Evolutionary conservation across 768 basidiomycete species (phyloP), one percentile per base, ranked within the genome.

Genomic region (Russula sp.): DNA sequence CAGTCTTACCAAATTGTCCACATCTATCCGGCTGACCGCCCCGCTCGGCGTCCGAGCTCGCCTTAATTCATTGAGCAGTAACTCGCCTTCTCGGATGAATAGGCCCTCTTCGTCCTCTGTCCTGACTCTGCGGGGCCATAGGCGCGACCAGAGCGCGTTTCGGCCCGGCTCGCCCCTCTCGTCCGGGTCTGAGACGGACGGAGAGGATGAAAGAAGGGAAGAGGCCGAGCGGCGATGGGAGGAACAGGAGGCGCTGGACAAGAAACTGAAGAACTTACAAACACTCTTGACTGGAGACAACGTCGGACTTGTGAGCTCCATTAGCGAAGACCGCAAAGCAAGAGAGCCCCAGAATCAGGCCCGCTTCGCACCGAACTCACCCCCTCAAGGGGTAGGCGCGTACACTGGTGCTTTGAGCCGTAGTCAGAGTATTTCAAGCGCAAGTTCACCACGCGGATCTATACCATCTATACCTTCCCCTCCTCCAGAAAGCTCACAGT

Each of bases 401-500:
- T 82, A 82, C 68, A 77, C 52, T 7, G 39, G 51, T 54, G 39
- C 6, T 18, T 59, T 51, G 5, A 66, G 67, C 47, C 65, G 80
- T 22, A 87, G 87, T 64, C 87, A 87, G 63, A 91, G 89, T 68
- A 77, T 89, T 9, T 90, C 89, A 4, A 88, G 87, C 71, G 75
- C 83, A 13, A 82, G 84, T 64, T 91, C 91, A 20, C 86, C 86
- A 1, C 87, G 82, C 52, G 86, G 85, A 18, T 93, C 91, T 0
- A 88, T 91, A 40, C 89, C 88, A 1, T 88, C 89, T 16, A 91
- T 93, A 31, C 85, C 90, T 0, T 91, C 90, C 0, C 85, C 87
- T 20, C 79, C 85, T 8, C 71, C 81, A 18, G 80, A 84, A 51
- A 56, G 63, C 31, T 80, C 84, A 20, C 82, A 81, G 56, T 76